Conservation (phyloP, 2,329 filamentous ascomycete genomes). For the Fusarium humuli region DNA sequence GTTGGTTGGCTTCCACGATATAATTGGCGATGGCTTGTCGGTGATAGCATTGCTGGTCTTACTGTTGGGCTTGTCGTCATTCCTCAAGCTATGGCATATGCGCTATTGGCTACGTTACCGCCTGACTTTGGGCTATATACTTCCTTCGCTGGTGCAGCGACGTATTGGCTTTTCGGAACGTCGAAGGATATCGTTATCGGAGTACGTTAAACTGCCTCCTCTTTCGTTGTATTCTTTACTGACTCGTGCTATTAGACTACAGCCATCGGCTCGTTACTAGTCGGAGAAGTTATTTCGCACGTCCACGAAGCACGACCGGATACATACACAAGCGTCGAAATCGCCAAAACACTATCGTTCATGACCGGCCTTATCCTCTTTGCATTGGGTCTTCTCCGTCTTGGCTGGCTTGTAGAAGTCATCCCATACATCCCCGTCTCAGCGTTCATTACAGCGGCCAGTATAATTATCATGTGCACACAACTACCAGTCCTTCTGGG, state of each 20-base stretch:
- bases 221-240: fast-evolving
- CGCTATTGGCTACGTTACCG: slow-evolving; percentile 74
- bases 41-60: slow-evolving; percentile 33
- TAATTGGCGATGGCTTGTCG: slow-evolving; percentile 24
- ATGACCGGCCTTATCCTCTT: slow-evolving; percentile 59
- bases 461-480: slow-evolving; percentile 62
- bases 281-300: slow-evolving; percentile 58
- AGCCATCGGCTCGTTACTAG: slow-evolving; percentile 63
- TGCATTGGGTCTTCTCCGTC: slow-evolving; percentile 58
- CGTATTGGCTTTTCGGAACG: slow-evolving; percentile 87
- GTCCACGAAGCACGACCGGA: slow-evolving; percentile 53
- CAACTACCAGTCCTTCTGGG: slow-evolving; percentile 60
- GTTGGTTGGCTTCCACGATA: slow-evolving; percentile 12
- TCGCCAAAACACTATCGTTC: slow-evolving; percentile 59
- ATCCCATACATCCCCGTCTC: slow-evolving; percentile 63
- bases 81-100: slow-evolving; percentile 85
- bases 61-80: slow-evolving; percentile 76
- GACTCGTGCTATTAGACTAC: slow-evolving; percentile 60
- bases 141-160: slow-evolving; percentile 81
- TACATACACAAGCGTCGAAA: slow-evolving; percentile 53
- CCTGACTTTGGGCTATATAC: slow-evolving; percentile 82
- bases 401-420: slow-evolving; percentile 64
- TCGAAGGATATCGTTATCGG: slow-evolving; percentile 89
- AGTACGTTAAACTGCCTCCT: slow-evolving; percentile 45
- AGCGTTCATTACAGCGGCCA: slow-evolving; percentile 63